Base-by-base conservation (phyloP, 129 eudicot species). In the Ambrosia artemisiifolia region DNA sequence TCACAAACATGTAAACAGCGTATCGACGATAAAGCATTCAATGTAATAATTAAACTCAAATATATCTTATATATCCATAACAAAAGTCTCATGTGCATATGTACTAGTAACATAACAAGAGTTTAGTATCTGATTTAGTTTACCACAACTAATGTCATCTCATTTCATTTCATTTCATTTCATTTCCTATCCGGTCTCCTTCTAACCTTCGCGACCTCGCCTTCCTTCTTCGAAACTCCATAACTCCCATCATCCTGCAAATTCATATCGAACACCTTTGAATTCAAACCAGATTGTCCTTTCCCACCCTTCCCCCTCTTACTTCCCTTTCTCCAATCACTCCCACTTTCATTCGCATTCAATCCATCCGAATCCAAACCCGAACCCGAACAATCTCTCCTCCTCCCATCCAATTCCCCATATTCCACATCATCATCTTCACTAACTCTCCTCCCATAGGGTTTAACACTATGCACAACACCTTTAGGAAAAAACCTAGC, bases 401-500 rank as follows among this genome's bases (percentile, higher is more conserved):
- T 7, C 44, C 10, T 7, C 6, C 9, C 44, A 40, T 40, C 44
- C 44, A 38, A 38, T 6, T 36, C 65, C 65, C 63, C 3, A 11
- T 11, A 24, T 33, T 70, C 34, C 44, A n/a, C n/a, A 1, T 43
- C 46, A 60, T 60, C 60, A 5, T 20, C 75, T 8, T 63, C 28
- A 49, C 36, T 47, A 77, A 55, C n/a, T 30, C 46, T 66, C 78
- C 78, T 83, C 42, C 90, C 90, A 44, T 93, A 87, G 1, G 98
- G 98, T 73, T 77, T 85, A 14, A 87, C 55, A 61, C 98, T 89
- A 79, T 89, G 98, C 79, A 89, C 98, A 70, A 89, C 96, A 68
- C 98, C 98, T 71, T 93, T 93, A 0, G 98, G 98, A 28, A 93
- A 93, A 87, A 89, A 93, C 83, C 98, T 84, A 12, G 96, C 77